Evolutionary conservation across 2,329 filamentous ascomycete genomes (phyloP).

Genomic region (Thelonectria discophora): DNA sequence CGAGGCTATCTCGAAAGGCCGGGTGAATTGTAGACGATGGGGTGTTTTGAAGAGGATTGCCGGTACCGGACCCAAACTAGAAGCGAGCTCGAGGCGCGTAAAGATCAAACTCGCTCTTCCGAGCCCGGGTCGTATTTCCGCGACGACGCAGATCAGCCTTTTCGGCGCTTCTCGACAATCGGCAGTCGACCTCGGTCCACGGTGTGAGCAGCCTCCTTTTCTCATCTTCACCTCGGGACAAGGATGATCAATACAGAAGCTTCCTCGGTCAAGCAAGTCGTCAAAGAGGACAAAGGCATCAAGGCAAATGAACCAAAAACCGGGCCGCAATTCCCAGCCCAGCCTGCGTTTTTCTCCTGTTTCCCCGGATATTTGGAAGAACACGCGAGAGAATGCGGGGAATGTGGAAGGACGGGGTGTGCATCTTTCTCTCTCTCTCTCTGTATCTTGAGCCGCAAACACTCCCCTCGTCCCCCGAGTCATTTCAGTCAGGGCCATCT

Average conservation of each 20-base stretch:
- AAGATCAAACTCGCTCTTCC: too few relatives aligned
- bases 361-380: neutral
- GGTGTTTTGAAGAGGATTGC: neutral
- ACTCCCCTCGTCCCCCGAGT: too few relatives aligned
- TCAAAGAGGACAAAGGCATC: too few relatives aligned
- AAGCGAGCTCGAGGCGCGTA: neutral
- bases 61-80: neutral
- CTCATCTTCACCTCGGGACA: neutral
- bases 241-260: too few relatives aligned
- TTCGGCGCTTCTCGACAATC: too few relatives aligned
- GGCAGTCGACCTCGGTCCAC: neutral
- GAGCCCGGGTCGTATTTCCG: too few relatives aligned
- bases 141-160: too few relatives aligned
- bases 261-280: too few relatives aligned
- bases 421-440: neutral
- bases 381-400: conserved; percentile 22
- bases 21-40: neutral
- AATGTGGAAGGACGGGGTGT: conserved; percentile 7
- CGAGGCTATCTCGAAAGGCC: neutral
- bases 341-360: neutral
- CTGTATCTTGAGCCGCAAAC: too few relatives aligned
- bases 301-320: neutral
- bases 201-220: neutral
- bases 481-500: neutral
- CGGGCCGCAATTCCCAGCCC: conserved; percentile 18